Evolutionary conservation across 768 basidiomycete genomes (phyloP).

Genomic region (Calocera viscosa): DNA sequence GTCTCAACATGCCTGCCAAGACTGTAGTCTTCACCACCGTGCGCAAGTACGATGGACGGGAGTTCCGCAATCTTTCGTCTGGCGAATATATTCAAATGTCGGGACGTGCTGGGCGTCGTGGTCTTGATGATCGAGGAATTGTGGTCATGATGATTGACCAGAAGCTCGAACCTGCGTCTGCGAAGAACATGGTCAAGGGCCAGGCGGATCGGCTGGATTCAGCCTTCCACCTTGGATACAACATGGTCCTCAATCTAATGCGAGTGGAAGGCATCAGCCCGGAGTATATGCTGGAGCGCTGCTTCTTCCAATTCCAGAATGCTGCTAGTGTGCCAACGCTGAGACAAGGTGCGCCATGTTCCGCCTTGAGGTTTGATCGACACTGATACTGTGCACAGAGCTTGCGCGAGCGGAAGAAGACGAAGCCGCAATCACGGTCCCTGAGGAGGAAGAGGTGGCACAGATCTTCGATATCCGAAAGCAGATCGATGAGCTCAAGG

Average conservation of each 20-base stretch:
- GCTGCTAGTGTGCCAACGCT: constrained; percentile 75
- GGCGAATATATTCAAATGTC: constrained; percentile 99
- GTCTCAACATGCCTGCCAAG: constrained; percentile 98
- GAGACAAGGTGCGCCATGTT: constrained; percentile 56
- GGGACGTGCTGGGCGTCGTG: constrained; percentile 91
- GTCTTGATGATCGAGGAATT: constrained; percentile 94
- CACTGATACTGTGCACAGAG: constrained; percentile 37
- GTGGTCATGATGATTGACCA: constrained; percentile 99
- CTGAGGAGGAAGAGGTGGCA: constrained; percentile 68
- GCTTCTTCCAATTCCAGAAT: constrained; percentile 98
- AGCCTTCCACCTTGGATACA: constrained; percentile 96
- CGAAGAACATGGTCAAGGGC: constrained; percentile 96
- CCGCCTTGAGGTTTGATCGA: not conserved
- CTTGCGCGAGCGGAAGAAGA: constrained; percentile 57
- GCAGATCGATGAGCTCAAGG: constrained; percentile 77
- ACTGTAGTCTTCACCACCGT: constrained; percentile 95
- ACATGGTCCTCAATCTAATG: constrained; percentile 97
- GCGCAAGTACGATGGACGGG: constrained; percentile 90
- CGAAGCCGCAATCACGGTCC: constrained; percentile 53
- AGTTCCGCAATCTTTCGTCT: constrained; percentile 83
- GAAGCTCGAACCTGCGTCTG: constrained; percentile 81
- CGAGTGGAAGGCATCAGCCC: constrained; percentile 97
- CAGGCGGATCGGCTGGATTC: constrained; percentile 94
- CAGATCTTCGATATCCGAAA: constrained; percentile 91
- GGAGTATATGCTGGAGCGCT: constrained; percentile 93